A percentile compares a stretch with the other conserved stretches of the same genome.
These are phyloP conservation scores for Mercurialis annua DNA, from an alignment of 345 rosid species.

Conservation along the genomic window DNA sequence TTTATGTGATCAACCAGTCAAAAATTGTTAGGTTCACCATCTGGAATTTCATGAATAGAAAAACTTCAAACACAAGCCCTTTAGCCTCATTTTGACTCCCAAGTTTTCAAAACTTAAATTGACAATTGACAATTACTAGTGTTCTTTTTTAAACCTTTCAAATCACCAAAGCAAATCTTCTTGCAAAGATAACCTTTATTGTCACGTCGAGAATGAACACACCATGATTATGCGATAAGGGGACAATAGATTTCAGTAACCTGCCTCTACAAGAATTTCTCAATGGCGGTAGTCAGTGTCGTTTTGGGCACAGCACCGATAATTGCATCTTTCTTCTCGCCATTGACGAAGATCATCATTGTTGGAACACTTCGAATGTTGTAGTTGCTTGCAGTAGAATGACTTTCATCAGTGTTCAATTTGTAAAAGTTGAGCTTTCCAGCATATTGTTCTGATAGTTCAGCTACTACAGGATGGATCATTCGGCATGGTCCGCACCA, in stretches of 20 bases:
- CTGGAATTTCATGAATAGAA: too few relatives aligned
- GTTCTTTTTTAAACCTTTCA: too few relatives aligned
- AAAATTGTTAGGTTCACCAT: too few relatives aligned
- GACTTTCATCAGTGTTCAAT: conserved; percentile 69
- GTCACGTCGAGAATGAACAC: too few relatives aligned
- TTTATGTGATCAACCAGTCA: too few relatives aligned
- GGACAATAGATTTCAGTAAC: not conserved
- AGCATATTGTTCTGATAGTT: conserved; percentile 49
- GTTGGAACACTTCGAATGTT: conserved; percentile 74
- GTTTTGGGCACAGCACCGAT: conserved; percentile 73
- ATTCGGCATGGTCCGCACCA: conserved; percentile 88
- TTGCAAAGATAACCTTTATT: too few relatives aligned
- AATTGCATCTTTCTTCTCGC: conserved; percentile 72
- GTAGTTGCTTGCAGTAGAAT: conserved; percentile 45
- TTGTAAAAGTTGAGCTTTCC: conserved; percentile 74
- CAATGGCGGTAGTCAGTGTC: conserved; percentile 55
- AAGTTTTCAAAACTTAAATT: too few relatives aligned
- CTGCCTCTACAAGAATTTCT: conserved; percentile 48
- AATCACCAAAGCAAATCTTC: too few relatives aligned
- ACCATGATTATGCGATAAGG: too few relatives aligned
- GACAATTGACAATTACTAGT: too few relatives aligned
- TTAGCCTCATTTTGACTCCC: too few relatives aligned
- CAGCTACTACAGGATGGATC: conserved; percentile 58
- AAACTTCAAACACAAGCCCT: too few relatives aligned
- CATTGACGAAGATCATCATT: conserved; percentile 52